Percentiles rank a stretch among this genome's conserved stretches.
Conservation (phyloP, 2,329 filamentous ascomycete species). For the Exophiala lecanii-corni region DNA sequence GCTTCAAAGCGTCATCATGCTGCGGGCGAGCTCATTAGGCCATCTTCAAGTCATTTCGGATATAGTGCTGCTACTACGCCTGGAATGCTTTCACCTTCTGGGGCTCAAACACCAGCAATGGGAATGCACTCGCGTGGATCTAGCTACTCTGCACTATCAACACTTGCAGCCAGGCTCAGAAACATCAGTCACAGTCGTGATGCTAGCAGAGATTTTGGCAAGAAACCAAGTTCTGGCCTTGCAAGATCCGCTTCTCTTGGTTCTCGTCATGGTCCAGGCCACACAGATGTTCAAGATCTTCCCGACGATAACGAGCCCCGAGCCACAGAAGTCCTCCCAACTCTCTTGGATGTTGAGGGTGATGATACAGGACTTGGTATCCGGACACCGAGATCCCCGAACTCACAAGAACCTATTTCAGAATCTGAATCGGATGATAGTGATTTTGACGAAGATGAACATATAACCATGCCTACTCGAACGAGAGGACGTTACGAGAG, state of each 20-base stretch:
- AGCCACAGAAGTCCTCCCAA: conserved; percentile 22
- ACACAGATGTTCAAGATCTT: conserved; percentile 29
- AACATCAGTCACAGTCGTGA: conserved; percentile 38
- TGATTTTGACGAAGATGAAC: conserved; percentile 14
- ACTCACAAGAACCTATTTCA: conserved; percentile 33
- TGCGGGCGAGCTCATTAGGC: conserved; percentile 10
- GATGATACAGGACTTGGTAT: conserved; percentile 30
- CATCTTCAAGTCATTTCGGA: neutral
- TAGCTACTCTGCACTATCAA: conserved; percentile 30
- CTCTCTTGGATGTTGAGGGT: conserved; percentile 23
- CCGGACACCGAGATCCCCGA: conserved; percentile 31
- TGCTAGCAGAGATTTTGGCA: conserved; percentile 29
- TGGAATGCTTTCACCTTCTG: conserved; percentile 26
- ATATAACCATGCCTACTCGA: conserved; percentile 14
- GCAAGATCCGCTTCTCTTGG: conserved; percentile 38
- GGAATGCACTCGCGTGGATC: conserved; percentile 29
- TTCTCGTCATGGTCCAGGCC: conserved; percentile 38
- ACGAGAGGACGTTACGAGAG: conserved; percentile 13
- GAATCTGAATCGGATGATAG: conserved; percentile 20
- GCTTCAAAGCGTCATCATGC: conserved; percentile 26
- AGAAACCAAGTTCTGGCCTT: conserved; percentile 31
- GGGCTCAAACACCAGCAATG: conserved; percentile 33
- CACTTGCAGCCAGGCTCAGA: conserved; percentile 35
- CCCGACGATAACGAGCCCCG: conserved; percentile 22
- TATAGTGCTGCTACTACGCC: conserved; percentile 9